Evolutionary conservation across 208 protist species (phyloP), one percentile per base, ranked within the genome.

Genomic region (Trypanosoma caninum): DNA sequence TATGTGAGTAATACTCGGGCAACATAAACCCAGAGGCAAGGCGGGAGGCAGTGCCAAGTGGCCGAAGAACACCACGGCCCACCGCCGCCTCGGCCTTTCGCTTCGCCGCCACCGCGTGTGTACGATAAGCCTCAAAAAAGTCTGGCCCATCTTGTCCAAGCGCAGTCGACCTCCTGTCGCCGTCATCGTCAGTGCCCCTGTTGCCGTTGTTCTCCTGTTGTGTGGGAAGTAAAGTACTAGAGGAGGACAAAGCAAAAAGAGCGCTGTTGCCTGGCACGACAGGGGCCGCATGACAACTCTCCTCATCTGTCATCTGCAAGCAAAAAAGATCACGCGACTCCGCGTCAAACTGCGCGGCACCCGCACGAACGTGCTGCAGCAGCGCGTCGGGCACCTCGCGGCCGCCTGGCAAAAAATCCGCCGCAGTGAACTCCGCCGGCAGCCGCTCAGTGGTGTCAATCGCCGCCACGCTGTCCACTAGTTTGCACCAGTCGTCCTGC

Each of bases 301-400:
- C 87, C 51, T 82, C 74, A 18, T 72, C n/a, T 5, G 74, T 84
- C 61, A 88, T 82, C 46, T 91, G 87, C 14, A 67, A 51, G 14
- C 71, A 52, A 61, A 84, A 93, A 3, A 77, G 44, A 2, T 35
- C 58, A 44, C 57, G 53, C 20, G 81, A 53, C 10, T 56, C 59
- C 38, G 64, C 65, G n/a, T 74, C 69, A 61, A 78, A 84, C 37
- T 37, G 66, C 31, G 38, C 58, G 44, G 83, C 72, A 3, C 69
- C 69, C 9, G 58, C 50, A n/a, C 76, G 74, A 3, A 93, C 55
- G 50, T 69, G 51, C 47, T 61, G 58, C 18, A 85, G 54, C 33
- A 93, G 53, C 51, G 45, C 59, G 0, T 48, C 25, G 1, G 79
- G 68, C 0, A 89, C 55, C 16, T 45, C 18, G 18, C 42, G 40